Base-by-base conservation (phyloP, 2,329 filamentous ascomycete species). In the Metarhizium sp. region DNA sequence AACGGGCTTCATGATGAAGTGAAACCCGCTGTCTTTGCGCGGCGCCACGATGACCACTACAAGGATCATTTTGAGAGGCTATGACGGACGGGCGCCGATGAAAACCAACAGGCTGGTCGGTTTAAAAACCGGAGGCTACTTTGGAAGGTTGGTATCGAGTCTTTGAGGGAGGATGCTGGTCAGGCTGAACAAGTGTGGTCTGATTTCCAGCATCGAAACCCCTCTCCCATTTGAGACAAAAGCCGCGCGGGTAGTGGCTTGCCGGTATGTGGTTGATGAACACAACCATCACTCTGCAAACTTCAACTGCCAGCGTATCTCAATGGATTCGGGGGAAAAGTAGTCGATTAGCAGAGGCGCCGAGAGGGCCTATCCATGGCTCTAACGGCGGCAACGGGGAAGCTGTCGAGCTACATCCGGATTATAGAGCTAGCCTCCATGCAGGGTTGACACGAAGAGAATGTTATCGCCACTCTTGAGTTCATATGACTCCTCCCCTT, bases 401-500 rank as follows among this genome's bases (percentile, higher is more conserved):
- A 42, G 25, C 18, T 38, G 20, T 43, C 16, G 13, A 57, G 52
- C 45, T 47, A 48, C 32, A 54, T 54, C 43, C 40, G 51, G 32
- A 20, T 13, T 25, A 6, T 52, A 47, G 47, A 18, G 42, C 59
- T 81, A 97, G 58, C 94, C 94, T 56, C 94, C 94, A 70, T 99
- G 94, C 59, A 99, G 77, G 18, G 94, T 99, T 58, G 92, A 96
- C 59, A 99, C 92, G 73, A 99, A 99, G 61, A 97, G 78, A 63
- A 99, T 88, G 67, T 88, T 92, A 74, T 99, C 94, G 57, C 85
- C 81, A 59, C 77, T 72, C 72, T 92, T 85, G 56, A 99, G 74
- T 71, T 91, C 86, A 68, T 97, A 97, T 61, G 84, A 80, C 67
- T 94, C 91, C 72, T 97, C 92, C 18, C 92, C 94, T 72, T 97